Evolutionary conservation across 768 basidiomycete genomes (phyloP), one percentile per base, ranked within the genome.

Genomic region (Podaxis sp.): DNA sequence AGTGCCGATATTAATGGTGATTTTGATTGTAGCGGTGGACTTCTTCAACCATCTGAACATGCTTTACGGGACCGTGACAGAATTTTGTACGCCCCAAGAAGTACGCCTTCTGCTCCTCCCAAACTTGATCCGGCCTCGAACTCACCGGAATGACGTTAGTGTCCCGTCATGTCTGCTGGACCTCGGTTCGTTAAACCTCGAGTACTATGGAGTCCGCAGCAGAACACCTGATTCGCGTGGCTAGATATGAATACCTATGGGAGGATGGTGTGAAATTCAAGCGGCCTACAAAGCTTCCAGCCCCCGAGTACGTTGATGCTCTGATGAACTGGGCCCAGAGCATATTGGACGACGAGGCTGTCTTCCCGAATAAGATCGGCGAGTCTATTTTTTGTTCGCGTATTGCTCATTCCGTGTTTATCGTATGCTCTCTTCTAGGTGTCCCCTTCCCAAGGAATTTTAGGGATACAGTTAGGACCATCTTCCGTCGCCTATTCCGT

Each of bases 31-130:
- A 99, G 97, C 95, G 33, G 96, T 99, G 64, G 97, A 99, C 75
- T 99, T 99, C 79, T 99, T 99, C 83, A 99, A 99, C 72, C 97
- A 99, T 72, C 77, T 99, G 67, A 99, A 99, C 74, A 99, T 99
- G 97, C 80, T 99, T 19, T 99, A 99, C 70, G 97, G 96, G 11
- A 97, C 95, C 9, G 88, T 99, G 24, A 97, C 97, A 2, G 97
- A 99, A 77, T 99, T 99, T 72, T 99, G 97, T 75, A 98, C 93
- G 17, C 84, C 89, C 9, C 87, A 95, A 71, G 95, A 97, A 84
- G 95, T 92, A 70, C 68, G 82, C 38, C 40, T 39, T 62, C 4
- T 46, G 39, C 22, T 40, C 52, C 44, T 52, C 57, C 64, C 57
- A 13, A 52, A 38, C 58, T 56, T 59, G 51, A 48, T 56, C 61